Conservation (phyloP, 1,139 yeast genomes). For the Taphrina confusa region DNA sequence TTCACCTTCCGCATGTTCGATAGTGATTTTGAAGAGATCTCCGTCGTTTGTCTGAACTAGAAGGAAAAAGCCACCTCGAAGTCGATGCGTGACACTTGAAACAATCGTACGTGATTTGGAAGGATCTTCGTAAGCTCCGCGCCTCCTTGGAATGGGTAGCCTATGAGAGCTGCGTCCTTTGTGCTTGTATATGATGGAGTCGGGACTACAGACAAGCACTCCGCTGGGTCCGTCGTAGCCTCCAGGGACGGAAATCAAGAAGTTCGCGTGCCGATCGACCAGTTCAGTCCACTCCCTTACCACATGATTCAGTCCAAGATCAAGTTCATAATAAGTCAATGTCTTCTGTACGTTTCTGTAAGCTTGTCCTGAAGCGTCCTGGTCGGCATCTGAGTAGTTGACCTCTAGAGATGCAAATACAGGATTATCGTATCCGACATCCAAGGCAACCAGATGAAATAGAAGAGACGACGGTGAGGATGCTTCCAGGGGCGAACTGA, state of each 20-base stretch:
- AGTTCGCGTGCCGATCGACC: constrained; percentile 51
- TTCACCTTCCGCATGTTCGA: constrained; percentile 52
- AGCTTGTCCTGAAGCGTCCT: constrained; percentile 42
- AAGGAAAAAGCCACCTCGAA: constrained; percentile 67
- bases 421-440: constrained; percentile 80
- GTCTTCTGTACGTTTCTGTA: constrained; percentile 42
- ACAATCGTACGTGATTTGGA: constrained; percentile 49
- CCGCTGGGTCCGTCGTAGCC: constrained; percentile 65
- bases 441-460: constrained; percentile 60
- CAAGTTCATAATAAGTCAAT: constrained; percentile 74
- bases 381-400: constrained; percentile 50
- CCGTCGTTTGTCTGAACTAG: constrained; percentile 71
- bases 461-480: constrained; percentile 58
- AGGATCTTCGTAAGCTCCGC: constrained; percentile 44
- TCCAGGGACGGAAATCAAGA: constrained; percentile 54
- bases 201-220: constrained; percentile 56
- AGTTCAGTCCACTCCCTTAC: constrained; percentile 54
- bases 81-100: constrained; percentile 62
- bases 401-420: constrained; percentile 76
- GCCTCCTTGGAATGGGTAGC: constrained; percentile 58
- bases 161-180: constrained; percentile 46
- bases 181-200: constrained; percentile 53
- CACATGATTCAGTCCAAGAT: constrained; percentile 79
- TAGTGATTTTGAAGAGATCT: constrained; percentile 70
- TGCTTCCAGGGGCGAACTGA: constrained; percentile 77